Evolutionary conservation across 371 early-diverging fungal genomes (phyloP).

Genomic region (Mortierella polycephala): DNA sequence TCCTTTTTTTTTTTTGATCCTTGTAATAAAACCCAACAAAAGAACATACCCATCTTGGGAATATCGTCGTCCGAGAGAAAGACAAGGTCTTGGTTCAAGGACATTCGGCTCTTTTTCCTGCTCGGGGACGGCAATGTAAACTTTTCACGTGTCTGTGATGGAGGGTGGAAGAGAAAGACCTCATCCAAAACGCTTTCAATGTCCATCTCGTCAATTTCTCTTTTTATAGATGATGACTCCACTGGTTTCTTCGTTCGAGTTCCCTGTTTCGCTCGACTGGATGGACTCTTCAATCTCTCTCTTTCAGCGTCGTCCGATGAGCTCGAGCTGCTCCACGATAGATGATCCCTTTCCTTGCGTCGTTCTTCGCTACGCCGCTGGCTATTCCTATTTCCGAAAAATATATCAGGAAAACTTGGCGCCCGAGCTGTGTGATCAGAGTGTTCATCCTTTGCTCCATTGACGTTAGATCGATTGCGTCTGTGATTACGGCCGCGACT

Average conservation of each 20-base stretch:
- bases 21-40: neutral
- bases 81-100: neutral
- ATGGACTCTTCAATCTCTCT: neutral
- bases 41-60: neutral
- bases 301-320: neutral
- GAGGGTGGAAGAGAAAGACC: no score
- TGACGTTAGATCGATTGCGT: no score
- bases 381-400: no score
- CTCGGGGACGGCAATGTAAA: constrained; percentile 26
- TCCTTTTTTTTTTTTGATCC: no score
- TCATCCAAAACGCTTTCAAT: no score
- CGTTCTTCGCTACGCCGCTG: no score
- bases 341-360: neutral
- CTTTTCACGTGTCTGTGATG: neutral
- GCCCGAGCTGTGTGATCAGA: no score
- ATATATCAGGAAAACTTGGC: no score
- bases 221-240: neutral
- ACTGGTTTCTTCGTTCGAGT: neutral
- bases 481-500: no score
- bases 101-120: constrained; percentile 6
- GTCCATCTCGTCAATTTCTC: no score
- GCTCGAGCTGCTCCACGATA: neutral
- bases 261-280: neutral
- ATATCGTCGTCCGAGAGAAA: constrained; percentile 35
- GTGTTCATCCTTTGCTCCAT: no score